These are phyloP conservation scores for Linderniella brevidens DNA, from an alignment of 257 asterid genomes.

Conservation along the genomic window DNA sequence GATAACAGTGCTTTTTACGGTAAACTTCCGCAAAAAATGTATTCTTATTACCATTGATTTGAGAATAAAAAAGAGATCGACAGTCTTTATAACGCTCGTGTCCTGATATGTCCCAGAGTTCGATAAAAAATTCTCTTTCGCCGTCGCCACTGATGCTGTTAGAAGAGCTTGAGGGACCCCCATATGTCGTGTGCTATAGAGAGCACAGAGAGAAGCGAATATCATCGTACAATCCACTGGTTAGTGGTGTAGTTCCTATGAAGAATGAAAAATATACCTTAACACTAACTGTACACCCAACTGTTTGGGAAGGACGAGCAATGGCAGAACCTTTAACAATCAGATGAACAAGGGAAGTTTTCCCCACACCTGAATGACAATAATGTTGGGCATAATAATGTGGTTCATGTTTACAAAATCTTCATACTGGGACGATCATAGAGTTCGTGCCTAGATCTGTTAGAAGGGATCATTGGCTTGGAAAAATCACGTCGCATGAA, in stretches of 20 bases:
- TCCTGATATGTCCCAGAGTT: slow-evolving; percentile 96
- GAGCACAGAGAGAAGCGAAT: slow-evolving; percentile 7
- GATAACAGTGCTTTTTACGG: no score
- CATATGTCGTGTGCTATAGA: slow-evolving; percentile 63
- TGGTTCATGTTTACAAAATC: no score
- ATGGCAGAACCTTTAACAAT: slow-evolving; percentile 69
- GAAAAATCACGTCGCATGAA: no score
- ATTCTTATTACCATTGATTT: slow-evolving; percentile 57
- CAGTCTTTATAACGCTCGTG: slow-evolving; percentile 92
- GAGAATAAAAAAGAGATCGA: slow-evolving; percentile 82
- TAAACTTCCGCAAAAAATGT: no score
- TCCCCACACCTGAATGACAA: slow-evolving; percentile 58
- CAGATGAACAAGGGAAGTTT: slow-evolving; percentile 88
- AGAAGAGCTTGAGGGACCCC: slow-evolving; percentile 57
- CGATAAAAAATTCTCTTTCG: slow-evolving; percentile 75
- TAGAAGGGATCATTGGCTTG: no score
- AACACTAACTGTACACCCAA: slow-evolving; percentile 68
- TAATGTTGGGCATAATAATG: no score
- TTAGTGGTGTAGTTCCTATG: slow-evolving; percentile 7
- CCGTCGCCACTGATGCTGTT: slow-evolving; percentile 41
- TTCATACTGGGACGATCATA: no score
- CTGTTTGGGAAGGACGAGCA: slow-evolving; percentile 75
- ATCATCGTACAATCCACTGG: slow-evolving; percentile 1
- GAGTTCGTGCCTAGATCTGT: background rate
- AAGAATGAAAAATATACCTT: slow-evolving; percentile 32